Evolutionary conservation across 805 yeast genomes (phyloP).

Genomic region (Grigorovia yakushimaensis): DNA sequence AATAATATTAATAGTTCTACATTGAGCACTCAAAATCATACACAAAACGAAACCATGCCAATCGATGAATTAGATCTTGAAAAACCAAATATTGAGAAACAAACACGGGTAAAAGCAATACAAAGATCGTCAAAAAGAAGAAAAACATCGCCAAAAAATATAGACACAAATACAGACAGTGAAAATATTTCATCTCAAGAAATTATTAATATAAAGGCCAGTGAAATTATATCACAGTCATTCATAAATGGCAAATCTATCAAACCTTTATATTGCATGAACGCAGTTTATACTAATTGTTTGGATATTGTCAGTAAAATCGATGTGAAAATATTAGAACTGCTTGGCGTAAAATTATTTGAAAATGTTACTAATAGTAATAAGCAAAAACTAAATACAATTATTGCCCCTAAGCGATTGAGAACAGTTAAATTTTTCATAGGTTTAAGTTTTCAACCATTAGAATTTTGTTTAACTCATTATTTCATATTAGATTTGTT

Average conservation of each 20-base stretch:
- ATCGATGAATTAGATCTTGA: not conserved
- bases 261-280: constrained; percentile 27
- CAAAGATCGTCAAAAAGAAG: not conserved
- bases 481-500: constrained; percentile 40
- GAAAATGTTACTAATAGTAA: constrained; percentile 20
- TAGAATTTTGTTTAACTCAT: constrained; percentile 44
- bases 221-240: not conserved
- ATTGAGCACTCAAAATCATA: too few species aligned
- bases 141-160: not conserved
- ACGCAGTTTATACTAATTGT: constrained; percentile 59
- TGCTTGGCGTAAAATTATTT: constrained; percentile 48
- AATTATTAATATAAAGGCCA: not conserved
- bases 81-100: not conserved
- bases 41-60: not conserved
- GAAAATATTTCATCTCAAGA: not conserved
- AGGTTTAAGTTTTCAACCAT: constrained; percentile 49
- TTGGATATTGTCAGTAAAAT: constrained; percentile 30
- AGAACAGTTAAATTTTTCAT: constrained; percentile 81
- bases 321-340: constrained; percentile 36
- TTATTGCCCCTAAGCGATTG: constrained; percentile 69
- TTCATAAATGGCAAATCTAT: not conserved
- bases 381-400: constrained; percentile 32
- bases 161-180: not conserved
- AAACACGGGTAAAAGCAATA: too few species aligned
- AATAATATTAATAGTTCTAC: too few species aligned